These are phyloP conservation scores for Thielaviopsis ethacetica DNA, from an alignment of 2,329 filamentous ascomycete genomes.

Conservation along the genomic window DNA sequence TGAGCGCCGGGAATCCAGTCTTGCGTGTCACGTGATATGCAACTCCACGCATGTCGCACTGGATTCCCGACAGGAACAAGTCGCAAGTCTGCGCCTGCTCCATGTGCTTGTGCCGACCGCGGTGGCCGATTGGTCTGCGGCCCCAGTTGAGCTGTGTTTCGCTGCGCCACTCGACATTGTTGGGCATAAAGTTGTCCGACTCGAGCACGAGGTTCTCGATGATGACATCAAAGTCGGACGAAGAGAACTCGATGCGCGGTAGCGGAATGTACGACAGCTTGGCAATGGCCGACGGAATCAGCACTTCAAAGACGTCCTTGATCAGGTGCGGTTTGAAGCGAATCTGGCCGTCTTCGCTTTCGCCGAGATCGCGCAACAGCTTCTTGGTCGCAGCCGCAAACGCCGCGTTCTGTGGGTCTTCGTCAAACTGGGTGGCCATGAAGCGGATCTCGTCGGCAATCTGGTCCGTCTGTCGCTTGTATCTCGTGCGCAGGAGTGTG, in stretches of 20 bases:
- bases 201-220: constrained; percentile 92
- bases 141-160: constrained; percentile 95
- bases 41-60: constrained; percentile 83
- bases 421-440: constrained; percentile 72
- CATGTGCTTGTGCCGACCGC: constrained; percentile 61
- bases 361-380: constrained; percentile 76
- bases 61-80: constrained; percentile 71
- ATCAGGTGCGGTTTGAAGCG: constrained; percentile 85
- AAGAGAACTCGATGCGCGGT: constrained; percentile 83
- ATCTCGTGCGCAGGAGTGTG: constrained; percentile 76
- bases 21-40: constrained; percentile 94
- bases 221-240: constrained; percentile 68
- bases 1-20: constrained; percentile 76
- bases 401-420: constrained; percentile 69
- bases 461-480: constrained; percentile 70
- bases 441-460: constrained; percentile 85
- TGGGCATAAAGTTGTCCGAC: constrained; percentile 92
- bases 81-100: constrained; percentile 25
- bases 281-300: constrained; percentile 69
- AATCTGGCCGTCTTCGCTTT: constrained; percentile 68
- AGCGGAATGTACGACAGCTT: constrained; percentile 80
- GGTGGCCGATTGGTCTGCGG: constrained; percentile 70
- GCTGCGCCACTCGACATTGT: constrained; percentile 70
- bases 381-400: constrained; percentile 65
- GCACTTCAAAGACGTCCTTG: constrained; percentile 76